Base-by-base conservation (phyloP, 257 asterid genomes). In the Fraxinus anomala region DNA sequence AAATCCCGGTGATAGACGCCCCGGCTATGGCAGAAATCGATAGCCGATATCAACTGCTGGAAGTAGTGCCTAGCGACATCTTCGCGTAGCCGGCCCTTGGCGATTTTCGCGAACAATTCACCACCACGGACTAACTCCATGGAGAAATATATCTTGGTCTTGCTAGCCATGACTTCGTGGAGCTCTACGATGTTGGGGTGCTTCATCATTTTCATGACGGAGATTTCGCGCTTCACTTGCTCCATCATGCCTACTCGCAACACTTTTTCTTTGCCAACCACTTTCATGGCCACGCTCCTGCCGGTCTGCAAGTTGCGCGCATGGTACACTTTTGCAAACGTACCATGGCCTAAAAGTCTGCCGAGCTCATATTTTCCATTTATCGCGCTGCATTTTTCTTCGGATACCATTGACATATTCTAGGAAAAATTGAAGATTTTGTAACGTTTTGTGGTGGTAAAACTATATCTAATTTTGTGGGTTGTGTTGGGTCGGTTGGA, bases 41-140 rank as follows among this genome's bases (percentile, higher is more conserved):
- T 82, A 61, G 96, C 94, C 5, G 94, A 91, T 0, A 91, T 91
- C 73, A 91, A 33, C 68, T 91, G 96, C 84, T 89, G 94, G 85
- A 89, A 91, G 88, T 89, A 89, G 7, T 74, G 69, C 70, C 94
- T 84, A 0, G 94, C 96, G 8, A 76, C 59, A 0, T 91, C 92
- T 79, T 91, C 96, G 1, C 80, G 85, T 36, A 91, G 23, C 12
- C 88, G 85, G 0, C 96, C 96, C 16, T 49, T 81, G 1, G 92
- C 63, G 44, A 87, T 80, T 78, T 80, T 87, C 0, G 84, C 91
- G 76, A 88, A 88, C 81, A 91, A 83, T 33, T 91, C 96, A 70
- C 96, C 94, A 24, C 96, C 96, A 69, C 91, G 89, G 68, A 89
- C 87, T 37, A 77, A 83, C 78, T 91, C 96, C 96, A 91, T 88